Evolutionary conservation across 441 rosid species (phyloP).

Genomic region (Gossypium schwendimanii): DNA sequence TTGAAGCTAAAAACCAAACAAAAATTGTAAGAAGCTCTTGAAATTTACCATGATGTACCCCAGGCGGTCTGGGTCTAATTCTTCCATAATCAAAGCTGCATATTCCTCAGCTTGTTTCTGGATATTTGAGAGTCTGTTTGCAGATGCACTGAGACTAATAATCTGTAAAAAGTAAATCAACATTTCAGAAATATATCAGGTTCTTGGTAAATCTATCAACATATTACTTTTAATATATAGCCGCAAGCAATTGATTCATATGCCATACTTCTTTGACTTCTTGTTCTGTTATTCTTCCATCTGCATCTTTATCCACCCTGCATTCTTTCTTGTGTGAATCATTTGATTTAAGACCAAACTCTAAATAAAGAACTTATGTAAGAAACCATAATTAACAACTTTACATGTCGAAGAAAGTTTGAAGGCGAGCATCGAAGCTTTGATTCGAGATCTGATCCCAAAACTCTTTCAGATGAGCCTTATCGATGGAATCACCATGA

Average conservation of each 20-base stretch:
- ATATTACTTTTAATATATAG: background rate
- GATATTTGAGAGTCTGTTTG: slow-evolving; percentile 36
- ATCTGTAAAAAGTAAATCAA: slow-evolving; percentile 23
- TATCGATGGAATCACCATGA: slow-evolving; percentile 28
- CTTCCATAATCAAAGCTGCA: slow-evolving; percentile 54
- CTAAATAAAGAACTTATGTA: background rate
- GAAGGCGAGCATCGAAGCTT: slow-evolving; percentile 51
- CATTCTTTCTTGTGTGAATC: background rate
- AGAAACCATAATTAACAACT: background rate
- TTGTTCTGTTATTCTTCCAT: slow-evolving; percentile 39
- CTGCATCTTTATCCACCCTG: slow-evolving; percentile 56
- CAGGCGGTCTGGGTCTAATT: slow-evolving; percentile 34
- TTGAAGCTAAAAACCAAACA: background rate
- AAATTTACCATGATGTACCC: slow-evolving; percentile 44
- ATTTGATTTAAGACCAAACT: background rate
- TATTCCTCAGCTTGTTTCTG: slow-evolving; percentile 36
- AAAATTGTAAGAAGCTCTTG: background rate
- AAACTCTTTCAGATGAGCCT: slow-evolving; percentile 30
- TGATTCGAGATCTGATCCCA: slow-evolving; percentile 53
- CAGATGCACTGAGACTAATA: slow-evolving; percentile 45
- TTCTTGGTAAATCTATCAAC: background rate
- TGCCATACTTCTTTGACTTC: slow-evolving; percentile 46
- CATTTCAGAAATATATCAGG: background rate
- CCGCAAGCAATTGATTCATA: background rate
- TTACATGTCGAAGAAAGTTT: slow-evolving; percentile 56